Percentiles rank a stretch among this genome's conserved stretches.
phyloP scores from a whole-genome alignment of 78 protist genomes.

The Paratrimastix pyriformis region DNA sequence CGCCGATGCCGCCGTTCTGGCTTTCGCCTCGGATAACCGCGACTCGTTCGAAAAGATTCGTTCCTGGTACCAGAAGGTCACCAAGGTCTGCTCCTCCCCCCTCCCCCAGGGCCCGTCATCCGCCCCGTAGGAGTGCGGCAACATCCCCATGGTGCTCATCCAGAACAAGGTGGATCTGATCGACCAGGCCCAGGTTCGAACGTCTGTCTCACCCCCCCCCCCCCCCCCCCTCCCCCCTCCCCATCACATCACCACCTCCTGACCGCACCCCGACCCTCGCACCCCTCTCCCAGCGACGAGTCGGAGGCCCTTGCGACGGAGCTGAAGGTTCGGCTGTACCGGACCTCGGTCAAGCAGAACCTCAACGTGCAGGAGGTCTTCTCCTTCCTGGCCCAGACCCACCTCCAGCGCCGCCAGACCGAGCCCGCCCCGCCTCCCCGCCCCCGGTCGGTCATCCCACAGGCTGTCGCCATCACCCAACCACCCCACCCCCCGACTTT shows the following conservation, averaged over 20 bases:
- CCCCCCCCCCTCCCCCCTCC: too few relatives aligned
- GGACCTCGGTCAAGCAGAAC: neutral
- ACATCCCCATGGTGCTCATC: slow-evolving; percentile 92
- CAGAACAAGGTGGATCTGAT: slow-evolving; percentile 96
- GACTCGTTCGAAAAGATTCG: slow-evolving; percentile 91
- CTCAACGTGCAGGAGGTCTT: neutral
- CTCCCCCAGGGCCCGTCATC: too few relatives aligned
- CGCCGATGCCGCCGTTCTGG: slow-evolving; percentile 93
- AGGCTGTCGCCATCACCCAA: too few relatives aligned
- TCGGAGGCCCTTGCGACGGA: neutral
- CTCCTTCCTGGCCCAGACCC: too few relatives aligned
- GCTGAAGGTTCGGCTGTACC: neutral
- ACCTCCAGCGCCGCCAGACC: too few relatives aligned
- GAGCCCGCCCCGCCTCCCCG: too few relatives aligned
- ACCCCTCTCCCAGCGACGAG: slow-evolving; percentile 9
- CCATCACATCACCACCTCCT: too few relatives aligned
- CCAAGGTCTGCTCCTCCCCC: slow-evolving; percentile 92
- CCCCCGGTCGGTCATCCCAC: too few relatives aligned
- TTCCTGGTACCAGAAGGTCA: slow-evolving; percentile 92
- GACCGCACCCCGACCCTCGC: too few relatives aligned
- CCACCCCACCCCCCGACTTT: too few relatives aligned
- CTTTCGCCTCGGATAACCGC: slow-evolving; percentile 97
- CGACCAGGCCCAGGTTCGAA: neutral
- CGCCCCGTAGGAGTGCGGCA: too few relatives aligned
- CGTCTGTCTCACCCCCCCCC: too few relatives aligned